These are phyloP conservation scores for Oxytropis ochrocephala DNA, from an alignment of 306 rosid species.

Conservation along the genomic window DNA sequence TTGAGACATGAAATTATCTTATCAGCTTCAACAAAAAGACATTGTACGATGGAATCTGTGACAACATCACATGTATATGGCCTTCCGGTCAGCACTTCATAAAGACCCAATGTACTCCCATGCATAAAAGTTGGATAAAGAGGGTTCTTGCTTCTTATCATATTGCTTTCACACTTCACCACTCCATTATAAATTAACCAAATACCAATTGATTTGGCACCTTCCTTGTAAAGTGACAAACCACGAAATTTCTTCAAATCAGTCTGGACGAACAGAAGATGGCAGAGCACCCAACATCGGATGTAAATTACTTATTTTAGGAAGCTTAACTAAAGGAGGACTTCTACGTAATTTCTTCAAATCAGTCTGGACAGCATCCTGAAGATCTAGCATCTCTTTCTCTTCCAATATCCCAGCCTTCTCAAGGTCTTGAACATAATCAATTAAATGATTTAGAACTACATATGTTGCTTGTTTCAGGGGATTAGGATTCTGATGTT, in stretches of 20 bases:
- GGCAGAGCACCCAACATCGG: constrained; percentile 88
- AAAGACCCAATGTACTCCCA: constrained; percentile 86
- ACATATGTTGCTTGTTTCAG: constrained; percentile 76
- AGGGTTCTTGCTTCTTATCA: constrained; percentile 44
- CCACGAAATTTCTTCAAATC: constrained; percentile 70
- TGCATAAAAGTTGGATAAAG: constrained; percentile 72
- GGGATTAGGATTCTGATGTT: too few species aligned
- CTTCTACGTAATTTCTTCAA: constrained; percentile 73
- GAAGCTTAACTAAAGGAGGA: constrained; percentile 76
- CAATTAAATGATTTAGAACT: constrained; percentile 69
- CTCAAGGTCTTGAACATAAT: constrained; percentile 77
- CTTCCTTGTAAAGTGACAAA: constrained; percentile 73
- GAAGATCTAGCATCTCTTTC: constrained; percentile 93
- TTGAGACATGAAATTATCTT: constrained; percentile 49
- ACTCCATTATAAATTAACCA: constrained; percentile 91
- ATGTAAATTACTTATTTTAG: constrained; percentile 44
- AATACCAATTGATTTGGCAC: constrained; percentile 69
- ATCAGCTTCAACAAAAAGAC: constrained; percentile 57
- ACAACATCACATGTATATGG: constrained; percentile 62
- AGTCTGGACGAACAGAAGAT: constrained; percentile 49
- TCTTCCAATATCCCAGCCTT: constrained; percentile 82
- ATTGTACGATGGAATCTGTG: constrained; percentile 62
- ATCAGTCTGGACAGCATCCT: constrained; percentile 90
- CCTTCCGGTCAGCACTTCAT: constrained; percentile 76
- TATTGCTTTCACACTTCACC: constrained; percentile 81